Base-by-base conservation (phyloP, 768 basidiomycete genomes). In the Suillus brevipes region DNA sequence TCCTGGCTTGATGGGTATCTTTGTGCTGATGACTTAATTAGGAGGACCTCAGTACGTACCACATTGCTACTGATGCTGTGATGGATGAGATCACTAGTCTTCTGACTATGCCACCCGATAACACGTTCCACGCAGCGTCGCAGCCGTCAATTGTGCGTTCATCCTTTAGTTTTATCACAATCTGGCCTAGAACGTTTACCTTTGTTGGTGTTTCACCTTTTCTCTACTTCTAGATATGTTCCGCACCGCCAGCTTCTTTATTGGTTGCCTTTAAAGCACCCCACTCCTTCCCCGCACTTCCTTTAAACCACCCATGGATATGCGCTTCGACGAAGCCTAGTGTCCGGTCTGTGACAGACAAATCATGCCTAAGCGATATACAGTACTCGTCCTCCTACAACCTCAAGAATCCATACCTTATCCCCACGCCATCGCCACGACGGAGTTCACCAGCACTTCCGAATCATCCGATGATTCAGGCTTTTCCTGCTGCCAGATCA, bases 341-440 rank as follows among this genome's bases (percentile, higher is more conserved):
- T 94, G 92, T 83, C 89, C 90, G 58, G 86, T 85, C 72, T 94
- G 92, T 81, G 85, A 87, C 71, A 81, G 85, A 69, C 88, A 89
- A 67, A 92, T 94, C 69, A 79, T 85, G n/a, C 92, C 92, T n/a
- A 91, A 91, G 73, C 88, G 89, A 67, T 79, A 78, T 68, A 81
- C 81, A 13, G 83, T 91, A 64, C 75, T 84, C 38, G 72, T 86
- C 63, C 66, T 71, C 63, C 68, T 72, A 34, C 77, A 68, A 16
- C 69, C 61, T 28, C 63, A 66, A 23, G 59, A 65, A 50, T 65
- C 69, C 50, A 71, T 65, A 7, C 60, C 66, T n/a, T 64, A 23
- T 71, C 70, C 74, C 80, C 49, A 71, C 81, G 34, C 71, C 81
- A 1, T 81, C 83, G 4, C 76, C 72, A 28, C 1, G 28, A 28